Evolutionary conservation across 495 filamentous ascomycete species (phyloP).

Genomic region (Annulohypoxylon stygium): DNA sequence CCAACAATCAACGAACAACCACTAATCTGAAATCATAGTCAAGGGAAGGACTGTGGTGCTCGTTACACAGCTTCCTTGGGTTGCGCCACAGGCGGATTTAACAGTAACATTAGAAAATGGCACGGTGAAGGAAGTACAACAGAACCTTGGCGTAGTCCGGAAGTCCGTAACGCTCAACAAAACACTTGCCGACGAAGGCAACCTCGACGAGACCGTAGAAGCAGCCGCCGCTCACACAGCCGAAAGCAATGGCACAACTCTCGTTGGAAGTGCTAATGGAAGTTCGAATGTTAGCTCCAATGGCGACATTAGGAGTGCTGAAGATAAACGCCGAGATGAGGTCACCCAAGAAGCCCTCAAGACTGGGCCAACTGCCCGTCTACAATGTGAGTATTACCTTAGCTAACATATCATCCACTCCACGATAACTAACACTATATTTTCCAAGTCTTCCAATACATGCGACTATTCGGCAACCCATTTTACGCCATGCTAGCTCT

Average conservation of each 20-base stretch:
- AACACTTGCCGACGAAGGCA: constrained; percentile 34
- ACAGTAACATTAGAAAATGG: constrained; percentile 59
- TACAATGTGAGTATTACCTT: constrained; percentile 48
- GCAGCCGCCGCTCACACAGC: constrained; percentile 27
- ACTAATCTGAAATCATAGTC: constrained; percentile 27
- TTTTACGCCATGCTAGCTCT: constrained; percentile 51
- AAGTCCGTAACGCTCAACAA: constrained; percentile 48
- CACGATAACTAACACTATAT: constrained; percentile 18
- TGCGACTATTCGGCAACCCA: constrained; percentile 54
- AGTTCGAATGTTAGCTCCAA: constrained; percentile 40
- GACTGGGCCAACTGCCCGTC: constrained; percentile 51
- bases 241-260: constrained; percentile 25
- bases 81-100: constrained; percentile 62
- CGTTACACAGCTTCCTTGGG: constrained; percentile 60
- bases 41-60: constrained; percentile 55
- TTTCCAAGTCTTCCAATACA: constrained; percentile 54
- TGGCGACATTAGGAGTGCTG: constrained; percentile 35
- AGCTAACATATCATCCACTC: neutral
- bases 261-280: constrained; percentile 41
- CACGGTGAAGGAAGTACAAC: constrained; percentile 50
- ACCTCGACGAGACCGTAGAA: constrained; percentile 45
- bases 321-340: constrained; percentile 49
- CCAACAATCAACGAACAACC: neutral
- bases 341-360: constrained; percentile 51
- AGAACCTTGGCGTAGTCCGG: constrained; percentile 54